A percentile compares a stretch with the other conserved stretches of the same genome.
Evolutionary conservation across 176 grass and related monocot genomes (phyloP).

Genomic region (Oryza officinalis): DNA sequence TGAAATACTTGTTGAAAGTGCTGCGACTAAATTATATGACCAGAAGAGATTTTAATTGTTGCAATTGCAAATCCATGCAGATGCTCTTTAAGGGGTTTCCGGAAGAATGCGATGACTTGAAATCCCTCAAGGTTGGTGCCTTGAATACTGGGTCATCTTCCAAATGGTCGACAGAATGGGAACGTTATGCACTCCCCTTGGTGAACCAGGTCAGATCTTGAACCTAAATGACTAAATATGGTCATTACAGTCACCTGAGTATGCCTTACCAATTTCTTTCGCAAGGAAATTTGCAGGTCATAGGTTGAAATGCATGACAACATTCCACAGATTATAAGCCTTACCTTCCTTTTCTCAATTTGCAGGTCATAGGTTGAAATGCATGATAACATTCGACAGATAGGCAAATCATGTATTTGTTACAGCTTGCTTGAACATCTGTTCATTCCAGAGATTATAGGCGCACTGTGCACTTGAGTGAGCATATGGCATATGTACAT

Average conservation of each 20-base stretch:
- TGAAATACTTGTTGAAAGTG: neutral
- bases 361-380: conserved; percentile 36
- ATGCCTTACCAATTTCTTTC: neutral
- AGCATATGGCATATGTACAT: conserved; percentile 16
- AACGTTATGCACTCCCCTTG: conserved; percentile 62
- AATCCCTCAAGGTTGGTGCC: conserved; percentile 68
- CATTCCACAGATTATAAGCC: neutral
- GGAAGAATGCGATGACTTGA: conserved; percentile 61
- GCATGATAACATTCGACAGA: neutral
- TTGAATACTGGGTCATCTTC: conserved; percentile 58
- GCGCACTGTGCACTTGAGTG: neutral
- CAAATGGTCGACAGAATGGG: conserved; percentile 80
- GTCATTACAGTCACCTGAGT: conserved; percentile 3
- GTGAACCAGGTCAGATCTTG: conserved; percentile 55
- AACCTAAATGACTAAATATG: neutral
- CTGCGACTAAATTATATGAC: neutral
- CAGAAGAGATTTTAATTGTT: conserved; percentile 4
- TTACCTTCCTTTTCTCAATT: neutral
- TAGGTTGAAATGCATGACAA: neutral
- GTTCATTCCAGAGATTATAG: neutral
- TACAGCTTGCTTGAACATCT: neutral
- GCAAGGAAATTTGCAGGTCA: conserved; percentile 27
- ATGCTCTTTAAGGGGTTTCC: conserved; percentile 95
- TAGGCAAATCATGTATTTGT: conserved; percentile 6
- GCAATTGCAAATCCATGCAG: conserved; percentile 42